phyloP scores from a whole-genome alignment of 805 yeast genomes.

The Cyberlindnera misumaiensis region DNA sequence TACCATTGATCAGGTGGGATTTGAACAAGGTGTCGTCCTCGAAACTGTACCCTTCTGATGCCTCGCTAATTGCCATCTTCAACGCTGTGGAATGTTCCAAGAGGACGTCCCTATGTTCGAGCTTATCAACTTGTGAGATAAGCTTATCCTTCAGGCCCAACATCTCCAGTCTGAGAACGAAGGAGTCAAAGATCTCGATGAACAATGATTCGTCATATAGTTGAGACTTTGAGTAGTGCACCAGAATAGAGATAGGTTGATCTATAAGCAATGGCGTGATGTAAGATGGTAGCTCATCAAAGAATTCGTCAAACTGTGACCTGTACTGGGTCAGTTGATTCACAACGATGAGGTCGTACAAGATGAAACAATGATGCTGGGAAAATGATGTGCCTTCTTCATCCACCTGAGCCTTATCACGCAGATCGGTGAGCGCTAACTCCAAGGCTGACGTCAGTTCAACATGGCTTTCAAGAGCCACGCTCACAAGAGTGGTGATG shows the following conservation, averaged over 20 bases:
- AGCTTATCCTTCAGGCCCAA: slow-evolving; percentile 22
- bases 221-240: slow-evolving; percentile 25
- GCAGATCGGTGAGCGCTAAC: slow-evolving; percentile 15
- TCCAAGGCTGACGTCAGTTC: slow-evolving; percentile 14
- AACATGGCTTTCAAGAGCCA: slow-evolving; percentile 5
- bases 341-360: slow-evolving; percentile 24
- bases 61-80: slow-evolving; percentile 16
- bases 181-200: slow-evolving; percentile 29
- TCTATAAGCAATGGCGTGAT: slow-evolving; percentile 26
- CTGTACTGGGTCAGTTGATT: slow-evolving; percentile 16
- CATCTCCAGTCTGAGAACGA: slow-evolving; percentile 14
- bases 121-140: slow-evolving; percentile 24
- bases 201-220: slow-evolving; percentile 15
- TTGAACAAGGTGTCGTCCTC: slow-evolving; percentile 24
- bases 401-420: slow-evolving; percentile 14
- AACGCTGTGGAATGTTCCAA: slow-evolving; percentile 16
- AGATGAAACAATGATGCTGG: slow-evolving; percentile 20
- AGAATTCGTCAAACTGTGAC: slow-evolving; percentile 26
- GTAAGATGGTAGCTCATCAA: slow-evolving; percentile 29
- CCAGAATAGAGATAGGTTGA: slow-evolving; percentile 27
- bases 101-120: slow-evolving; percentile 24
- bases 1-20: slow-evolving; percentile 27
- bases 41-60: slow-evolving; percentile 22
- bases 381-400: slow-evolving; percentile 15
- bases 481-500: slow-evolving; percentile 8